A percentile compares a stretch with the other conserved stretches of the same genome.
phyloP scores from a whole-genome alignment of 2,329 filamentous ascomycete genomes.

The Sporothrix curviconia region DNA sequence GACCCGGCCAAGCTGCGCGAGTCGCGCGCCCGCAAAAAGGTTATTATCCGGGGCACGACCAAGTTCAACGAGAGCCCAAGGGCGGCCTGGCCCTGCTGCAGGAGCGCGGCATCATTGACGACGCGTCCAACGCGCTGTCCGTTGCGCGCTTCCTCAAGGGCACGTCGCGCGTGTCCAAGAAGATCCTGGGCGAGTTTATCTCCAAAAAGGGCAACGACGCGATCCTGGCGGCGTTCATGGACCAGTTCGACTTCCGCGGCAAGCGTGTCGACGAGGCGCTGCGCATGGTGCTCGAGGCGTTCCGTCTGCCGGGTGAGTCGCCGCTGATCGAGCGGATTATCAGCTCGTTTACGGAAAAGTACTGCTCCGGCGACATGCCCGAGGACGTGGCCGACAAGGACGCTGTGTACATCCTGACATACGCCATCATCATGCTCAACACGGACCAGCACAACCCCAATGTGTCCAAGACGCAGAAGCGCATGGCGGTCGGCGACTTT shows the following conservation, averaged over 20 bases:
- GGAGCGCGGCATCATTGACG: slow-evolving; percentile 76
- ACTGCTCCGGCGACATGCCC: slow-evolving; percentile 62
- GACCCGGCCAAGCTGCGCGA: slow-evolving; percentile 58
- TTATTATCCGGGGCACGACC: slow-evolving; percentile 78
- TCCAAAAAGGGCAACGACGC: slow-evolving; percentile 84
- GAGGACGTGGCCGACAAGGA: slow-evolving; percentile 78
- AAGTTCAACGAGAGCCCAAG: slow-evolving; percentile 95
- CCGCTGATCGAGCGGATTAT: slow-evolving; percentile 90
- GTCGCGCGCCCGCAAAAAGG: slow-evolving; percentile 72
- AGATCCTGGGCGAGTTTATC: slow-evolving; percentile 82
- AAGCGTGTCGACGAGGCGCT: slow-evolving; percentile 88
- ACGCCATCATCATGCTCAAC: slow-evolving; percentile 96
- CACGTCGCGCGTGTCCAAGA: slow-evolving; percentile 84
- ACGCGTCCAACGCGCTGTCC: slow-evolving; percentile 64
- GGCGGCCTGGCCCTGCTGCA: slow-evolving; percentile 79
- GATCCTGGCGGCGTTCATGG: slow-evolving; percentile 78
- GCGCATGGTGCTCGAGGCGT: slow-evolving; percentile 78
- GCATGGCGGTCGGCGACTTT: slow-evolving; percentile 82
- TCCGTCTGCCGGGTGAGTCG: slow-evolving; percentile 89
- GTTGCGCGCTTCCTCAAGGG: slow-evolving; percentile 84
- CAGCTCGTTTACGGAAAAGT: slow-evolving; percentile 78
- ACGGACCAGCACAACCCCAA: slow-evolving; percentile 97
- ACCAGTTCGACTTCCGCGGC: slow-evolving; percentile 78
- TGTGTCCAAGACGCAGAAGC: slow-evolving; percentile 59
- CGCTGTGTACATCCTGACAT: slow-evolving; percentile 81